Evolutionary conservation across 2,329 filamentous ascomycete genomes (phyloP).

Genomic region (Colletotrichum lentis): DNA sequence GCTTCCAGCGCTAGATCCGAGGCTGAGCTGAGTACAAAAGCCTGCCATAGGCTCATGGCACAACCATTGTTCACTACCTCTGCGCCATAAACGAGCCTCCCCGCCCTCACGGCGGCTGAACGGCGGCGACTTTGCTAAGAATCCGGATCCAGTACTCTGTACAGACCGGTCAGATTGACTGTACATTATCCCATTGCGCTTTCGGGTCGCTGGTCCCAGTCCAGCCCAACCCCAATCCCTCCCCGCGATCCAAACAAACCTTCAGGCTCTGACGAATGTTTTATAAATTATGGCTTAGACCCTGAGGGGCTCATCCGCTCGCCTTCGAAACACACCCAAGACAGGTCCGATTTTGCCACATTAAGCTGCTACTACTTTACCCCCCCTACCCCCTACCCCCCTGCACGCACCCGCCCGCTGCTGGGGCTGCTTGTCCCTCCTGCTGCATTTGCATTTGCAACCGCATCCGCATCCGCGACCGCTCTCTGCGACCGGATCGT

Average conservation of each 20-base stretch:
- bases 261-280: slow-evolving; percentile 36
- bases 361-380: slow-evolving; percentile 27
- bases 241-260: slow-evolving; percentile 30
- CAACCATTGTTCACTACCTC: slow-evolving; percentile 22
- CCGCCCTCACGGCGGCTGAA: slow-evolving; percentile 12
- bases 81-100: slow-evolving; percentile 17
- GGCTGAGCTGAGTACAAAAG: slow-evolving; percentile 17
- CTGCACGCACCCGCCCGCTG: slow-evolving; percentile 18
- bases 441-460: slow-evolving; percentile 17
- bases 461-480: slow-evolving; percentile 8
- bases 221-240: slow-evolving; percentile 26
- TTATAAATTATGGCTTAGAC: slow-evolving; percentile 39
- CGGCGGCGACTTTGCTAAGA: slow-evolving; percentile 12
- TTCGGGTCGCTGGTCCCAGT: slow-evolving; percentile 4
- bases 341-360: slow-evolving; percentile 40
- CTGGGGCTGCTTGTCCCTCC: slow-evolving; percentile 7
- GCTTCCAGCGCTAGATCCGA: slow-evolving; percentile 13
- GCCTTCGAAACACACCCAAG: slow-evolving; percentile 40
- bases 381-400: background rate
- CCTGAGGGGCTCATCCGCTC: slow-evolving; percentile 35
- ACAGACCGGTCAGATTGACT: background rate
- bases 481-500: slow-evolving; percentile 10
- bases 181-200: slow-evolving; percentile 5
- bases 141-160: slow-evolving; percentile 6
- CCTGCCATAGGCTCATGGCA: slow-evolving; percentile 23